Base-by-base conservation (phyloP, 768 basidiomycete species). In the Termitomyces sp. region DNA sequence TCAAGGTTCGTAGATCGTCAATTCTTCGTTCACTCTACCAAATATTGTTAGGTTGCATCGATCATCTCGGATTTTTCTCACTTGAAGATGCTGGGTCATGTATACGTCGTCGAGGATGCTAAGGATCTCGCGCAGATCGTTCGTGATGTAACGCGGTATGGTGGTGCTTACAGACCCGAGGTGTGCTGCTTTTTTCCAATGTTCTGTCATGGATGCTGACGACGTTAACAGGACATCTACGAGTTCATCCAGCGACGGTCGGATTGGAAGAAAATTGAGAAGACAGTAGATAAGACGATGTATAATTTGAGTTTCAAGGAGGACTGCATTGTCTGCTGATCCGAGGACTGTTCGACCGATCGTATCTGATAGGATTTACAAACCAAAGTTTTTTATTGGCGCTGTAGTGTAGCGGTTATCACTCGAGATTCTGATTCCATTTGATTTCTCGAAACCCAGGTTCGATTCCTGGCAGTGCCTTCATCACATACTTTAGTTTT, bases 201-300 rank as follows among this genome's bases (percentile, higher is more conserved):
- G 30, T 40, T 53, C 28, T 28, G 53, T 41, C 2, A 28, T 61
- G 16, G 20, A 23, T 41, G 38, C 57, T 36, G 50, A n/a, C 20
- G 20, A 40, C 50, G 13, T 32, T 16, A 23, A 26, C 30, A 88
- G 85, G 97, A 97, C 69, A 81, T 98, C 54, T 98, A 98, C 70
- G 96, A 98, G 71, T 96, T 98, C 67, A 91, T 98, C 67, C 93
- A 95, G 69, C 79, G 95, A 23, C 82, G 95, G 36, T 90, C 92
- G 7, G 96, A 99, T 71, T 98, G 96, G 96, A 96, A 97, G 76
- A 95, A 93, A 77, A 98, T 98, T 60, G 95, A 98, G 71, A 96
- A 93, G 74, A 87, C 84, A 30, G 97, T 98, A 52, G 93, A 94
- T 76, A 93, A 93, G 77, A 86, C 91, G 51, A 94, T 95, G 92